Evolutionary conservation across 306 rosid species (phyloP).

Genomic region (Canavalia gladiata): DNA sequence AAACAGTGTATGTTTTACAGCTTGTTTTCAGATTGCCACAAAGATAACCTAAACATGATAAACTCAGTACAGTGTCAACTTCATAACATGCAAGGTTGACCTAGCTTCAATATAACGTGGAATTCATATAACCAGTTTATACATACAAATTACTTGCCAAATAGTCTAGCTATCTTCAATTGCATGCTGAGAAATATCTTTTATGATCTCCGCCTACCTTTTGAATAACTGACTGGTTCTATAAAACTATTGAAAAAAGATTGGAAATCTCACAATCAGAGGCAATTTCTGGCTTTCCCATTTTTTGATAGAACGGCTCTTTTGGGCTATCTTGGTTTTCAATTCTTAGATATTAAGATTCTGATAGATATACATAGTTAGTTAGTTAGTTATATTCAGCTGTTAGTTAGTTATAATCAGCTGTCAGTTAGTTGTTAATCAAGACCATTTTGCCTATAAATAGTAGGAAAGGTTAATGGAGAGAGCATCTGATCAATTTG

Average conservation of each 20-base stretch:
- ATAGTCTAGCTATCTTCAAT: slow-evolving; percentile 26
- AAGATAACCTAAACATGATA: slow-evolving; percentile 20
- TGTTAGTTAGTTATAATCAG: too few relatives aligned
- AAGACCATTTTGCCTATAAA: too few relatives aligned
- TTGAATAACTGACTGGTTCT: slow-evolving; percentile 8
- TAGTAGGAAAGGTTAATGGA: too few relatives aligned
- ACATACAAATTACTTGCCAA: background rate
- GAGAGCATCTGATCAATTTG: too few relatives aligned
- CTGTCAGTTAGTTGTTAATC: too few relatives aligned
- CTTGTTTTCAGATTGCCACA: slow-evolving; percentile 21
- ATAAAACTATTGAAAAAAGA: slow-evolving; percentile 12
- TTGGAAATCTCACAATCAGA: slow-evolving; percentile 12
- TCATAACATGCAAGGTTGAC: slow-evolving; percentile 37
- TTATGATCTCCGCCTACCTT: slow-evolving; percentile 3
- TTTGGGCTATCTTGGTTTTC: slow-evolving; percentile 20
- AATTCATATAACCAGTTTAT: slow-evolving; percentile 16
- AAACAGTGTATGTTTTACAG: slow-evolving; percentile 29
- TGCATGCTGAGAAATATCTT: slow-evolving; percentile 24
- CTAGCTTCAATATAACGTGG: slow-evolving; percentile 7
- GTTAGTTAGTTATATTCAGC: too few relatives aligned
- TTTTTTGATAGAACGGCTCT: background rate
- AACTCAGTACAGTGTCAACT: background rate
- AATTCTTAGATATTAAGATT: slow-evolving; percentile 1
- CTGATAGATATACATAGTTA: too few relatives aligned
- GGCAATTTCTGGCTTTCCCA: slow-evolving; percentile 9